Base-by-base conservation (phyloP, 1,139 yeast species). In the Yamadazyma trypodendri region DNA sequence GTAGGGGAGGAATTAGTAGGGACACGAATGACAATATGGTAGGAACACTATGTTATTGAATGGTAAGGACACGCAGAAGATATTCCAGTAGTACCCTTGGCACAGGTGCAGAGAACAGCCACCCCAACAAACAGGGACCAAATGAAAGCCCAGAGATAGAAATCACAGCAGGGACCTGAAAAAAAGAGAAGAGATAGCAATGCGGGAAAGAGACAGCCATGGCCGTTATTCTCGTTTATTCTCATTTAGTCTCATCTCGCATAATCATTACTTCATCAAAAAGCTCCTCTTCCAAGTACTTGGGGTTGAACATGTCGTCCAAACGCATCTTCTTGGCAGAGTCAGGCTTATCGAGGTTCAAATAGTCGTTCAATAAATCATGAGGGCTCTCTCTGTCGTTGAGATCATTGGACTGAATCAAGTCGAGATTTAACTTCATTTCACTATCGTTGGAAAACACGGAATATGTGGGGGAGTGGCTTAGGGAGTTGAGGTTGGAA, bases 331-430 rank as follows among this genome's bases (percentile, higher is more conserved):
- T 41, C 34, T 36, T 34, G 13, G 22, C 33, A 12, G 34, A 34
- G 3, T 38, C 29, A 15, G 36, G 29, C 11, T 36, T 40, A 17
- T 38, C 40, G 4, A 42, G 24, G 29, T 42, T 37, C 32, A 42
- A 38, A 28, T 68, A 73, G 41, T 67, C 68, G 36, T 65, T 65
- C 40, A 66, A 66, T 45, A 67, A 60, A n/a, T 35, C 37, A 24
- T 38, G 39, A 11, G 36, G 37, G 8, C 32, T 22, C 6, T 40
- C n/a, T 14, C 39, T 37, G 29, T 45, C 49, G 23, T 44, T 47
- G 4, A 45, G 24, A 12, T 49, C 45, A 31, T 49, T 49, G 12
- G 52, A 48, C 18, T 44, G 41, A 20, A 48, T 43, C 29, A 48
- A 38, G 30, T 48, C 42, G 25, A 49, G 34, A 20, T 39, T 32